A percentile compares a stretch with the other conserved stretches of the same genome.
Conservation (phyloP, 345 rosid species). For the Combretum micranthum region DNA sequence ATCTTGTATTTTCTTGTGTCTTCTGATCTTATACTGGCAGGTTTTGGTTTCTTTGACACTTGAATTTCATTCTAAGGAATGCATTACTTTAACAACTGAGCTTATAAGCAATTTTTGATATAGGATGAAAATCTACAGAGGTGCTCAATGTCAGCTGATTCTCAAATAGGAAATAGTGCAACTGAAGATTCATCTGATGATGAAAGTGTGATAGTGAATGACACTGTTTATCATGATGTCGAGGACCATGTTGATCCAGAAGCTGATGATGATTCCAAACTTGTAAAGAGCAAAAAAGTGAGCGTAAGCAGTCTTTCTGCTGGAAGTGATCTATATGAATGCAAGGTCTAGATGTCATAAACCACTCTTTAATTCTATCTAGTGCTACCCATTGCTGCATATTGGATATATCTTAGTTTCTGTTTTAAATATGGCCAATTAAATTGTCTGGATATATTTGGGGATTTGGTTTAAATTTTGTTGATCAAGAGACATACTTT, state of each 20-base stretch:
- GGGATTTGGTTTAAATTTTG: too few relatives aligned
- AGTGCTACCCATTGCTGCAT: too few relatives aligned
- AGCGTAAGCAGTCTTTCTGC: conserved; percentile 88
- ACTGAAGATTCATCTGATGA: conserved; percentile 90
- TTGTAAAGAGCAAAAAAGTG: conserved; percentile 74
- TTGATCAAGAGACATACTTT: too few relatives aligned
- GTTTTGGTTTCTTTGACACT: too few relatives aligned
- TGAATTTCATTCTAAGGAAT: not conserved
- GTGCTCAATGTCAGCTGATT: conserved; percentile 91
- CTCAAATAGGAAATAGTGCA: conserved; percentile 79
- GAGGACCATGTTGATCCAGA: conserved; percentile 83
- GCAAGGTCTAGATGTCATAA: conserved; percentile 44
- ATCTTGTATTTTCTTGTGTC: too few relatives aligned
- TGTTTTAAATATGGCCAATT: too few relatives aligned
- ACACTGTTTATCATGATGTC: conserved; percentile 74
- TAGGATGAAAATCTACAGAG: conserved; percentile 95
- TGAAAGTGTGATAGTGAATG: conserved; percentile 64
- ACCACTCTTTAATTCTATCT: too few relatives aligned
- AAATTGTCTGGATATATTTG: too few relatives aligned
- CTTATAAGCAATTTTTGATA: conserved; percentile 15
- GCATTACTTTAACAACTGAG: not conserved
- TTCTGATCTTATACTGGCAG: too few relatives aligned
- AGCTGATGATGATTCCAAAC: conserved; percentile 70
- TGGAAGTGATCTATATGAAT: conserved; percentile 62
- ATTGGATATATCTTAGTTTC: too few relatives aligned